Evolutionary conservation across 108 stramenopile species (phyloP), one percentile per base, ranked within the genome.

Genomic region (Skeletonema tropicum): DNA sequence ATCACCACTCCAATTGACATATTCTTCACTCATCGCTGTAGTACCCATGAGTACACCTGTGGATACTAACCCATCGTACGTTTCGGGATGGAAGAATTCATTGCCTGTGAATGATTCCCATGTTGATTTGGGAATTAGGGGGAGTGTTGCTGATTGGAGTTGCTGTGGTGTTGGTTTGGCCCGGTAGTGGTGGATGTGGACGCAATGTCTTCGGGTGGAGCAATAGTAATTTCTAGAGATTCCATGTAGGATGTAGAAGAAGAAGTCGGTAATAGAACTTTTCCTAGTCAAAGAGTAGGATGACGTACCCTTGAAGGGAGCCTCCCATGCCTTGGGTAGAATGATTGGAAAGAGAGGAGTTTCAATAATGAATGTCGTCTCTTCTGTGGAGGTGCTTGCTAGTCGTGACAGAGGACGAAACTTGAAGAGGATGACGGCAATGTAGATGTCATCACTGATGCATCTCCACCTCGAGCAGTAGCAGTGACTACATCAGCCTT

Each of bases 1-100:
- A 17, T 84, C 76, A 14, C 85, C 82, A 5, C 49, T 86, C 94
- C 94, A 95, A 32, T 84, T 77, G 9, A 95, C 77, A 77, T 79
- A 82, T 14, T 76, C 67, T 59, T 69, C 62, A 15, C 32, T 17
- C 6, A 57, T 41, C 5, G 71, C 66, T 12, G 61, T 35, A 14
- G 57, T 23, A 32, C 82, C 80, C 67, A 93, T 70, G 33, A 73
- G 12, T 39, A 91, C 59, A 8, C 90, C 94, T 10, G 85, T 86
- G n/a, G 35, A 25, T 11, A 82, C 75, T 61, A 95, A 67, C 10
- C 46, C 49, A 36, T 90, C 84, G 26, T 90, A 68, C 5, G 70
- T 39, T 23, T 86, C 79, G 8, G 79, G 82, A 57, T 86, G 71
- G 45, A 71, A 82, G 60, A 92, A 91, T 66, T 95, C 94, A 25